phyloP scores from a whole-genome alignment of 768 basidiomycete genomes.

The Cubamyces sp. region DNA sequence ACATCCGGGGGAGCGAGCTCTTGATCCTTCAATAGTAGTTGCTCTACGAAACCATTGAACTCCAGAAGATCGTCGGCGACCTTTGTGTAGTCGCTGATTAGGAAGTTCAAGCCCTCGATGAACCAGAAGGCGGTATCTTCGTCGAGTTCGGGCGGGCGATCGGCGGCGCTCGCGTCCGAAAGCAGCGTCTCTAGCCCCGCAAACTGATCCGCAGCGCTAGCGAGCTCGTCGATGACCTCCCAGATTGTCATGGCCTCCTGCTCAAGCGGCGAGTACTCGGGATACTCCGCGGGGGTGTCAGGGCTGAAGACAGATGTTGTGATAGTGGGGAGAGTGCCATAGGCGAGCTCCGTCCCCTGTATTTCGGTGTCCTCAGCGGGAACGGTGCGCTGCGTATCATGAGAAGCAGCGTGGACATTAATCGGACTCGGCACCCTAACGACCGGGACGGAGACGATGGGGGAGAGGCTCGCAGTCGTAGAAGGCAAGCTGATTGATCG shows the following conservation, averaged over 20 bases:
- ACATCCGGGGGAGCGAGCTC: not conserved
- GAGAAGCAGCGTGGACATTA: conserved; percentile 5
- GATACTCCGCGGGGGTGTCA: conserved; percentile 5
- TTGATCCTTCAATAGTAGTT: conserved; percentile 12
- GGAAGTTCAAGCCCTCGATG: conserved; percentile 20
- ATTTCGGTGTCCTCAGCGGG: not conserved
- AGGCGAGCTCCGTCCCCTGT: not conserved
- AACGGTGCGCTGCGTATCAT: not conserved
- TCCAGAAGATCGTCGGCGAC: conserved; percentile 21
- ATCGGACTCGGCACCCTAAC: conserved; percentile 14
- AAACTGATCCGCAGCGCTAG: conserved; percentile 14
- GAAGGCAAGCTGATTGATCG: conserved; percentile 20
- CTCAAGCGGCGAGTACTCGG: conserved; percentile 25
- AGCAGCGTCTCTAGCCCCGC: conserved; percentile 15
- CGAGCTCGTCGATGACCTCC: conserved; percentile 25
- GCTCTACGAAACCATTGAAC: conserved; percentile 20
- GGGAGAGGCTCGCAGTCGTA: conserved; percentile 12
- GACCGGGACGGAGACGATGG: conserved; percentile 14
- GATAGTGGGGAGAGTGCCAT: conserved; percentile 4
- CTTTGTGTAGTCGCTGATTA: conserved; percentile 19
- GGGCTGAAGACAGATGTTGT: conserved; percentile 18
- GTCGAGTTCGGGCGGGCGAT: conserved; percentile 11
- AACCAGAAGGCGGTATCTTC: conserved; percentile 24
- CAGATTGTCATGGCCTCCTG: conserved; percentile 21
- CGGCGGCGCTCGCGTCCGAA: not conserved